Percentiles rank a stretch among this genome's conserved stretches.
Evolutionary conservation across 1,284 basidiomycete genomes (phyloP).

Genomic region (Boletus smithii): DNA sequence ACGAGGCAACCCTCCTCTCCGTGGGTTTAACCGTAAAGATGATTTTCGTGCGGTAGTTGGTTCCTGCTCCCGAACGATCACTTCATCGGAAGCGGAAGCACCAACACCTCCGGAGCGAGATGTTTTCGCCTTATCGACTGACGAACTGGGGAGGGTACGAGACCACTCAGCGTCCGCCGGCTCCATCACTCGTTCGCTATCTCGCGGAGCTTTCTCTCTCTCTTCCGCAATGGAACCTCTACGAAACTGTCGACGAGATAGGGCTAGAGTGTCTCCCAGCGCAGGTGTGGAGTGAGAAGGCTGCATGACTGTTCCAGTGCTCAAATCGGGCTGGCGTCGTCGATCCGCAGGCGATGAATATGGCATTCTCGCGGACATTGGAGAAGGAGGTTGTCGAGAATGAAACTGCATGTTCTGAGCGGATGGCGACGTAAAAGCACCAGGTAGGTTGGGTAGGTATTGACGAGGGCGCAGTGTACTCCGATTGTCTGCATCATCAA

Average conservation of each 20-base stretch:
- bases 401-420: constrained; percentile 27
- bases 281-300: constrained; percentile 29
- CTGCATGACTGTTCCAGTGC: constrained; percentile 17
- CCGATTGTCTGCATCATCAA: constrained; percentile 53
- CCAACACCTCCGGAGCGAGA: constrained; percentile 16
- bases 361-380: constrained; percentile 30
- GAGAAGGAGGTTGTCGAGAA: constrained; percentile 30
- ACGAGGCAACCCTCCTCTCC: constrained; percentile 18
- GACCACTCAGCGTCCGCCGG: constrained; percentile 19
- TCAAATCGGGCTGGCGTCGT: constrained; percentile 27
- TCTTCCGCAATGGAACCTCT: constrained; percentile 31
- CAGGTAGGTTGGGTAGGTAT: constrained; percentile 33
- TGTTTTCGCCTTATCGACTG: constrained; percentile 20
- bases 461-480: constrained; percentile 42
- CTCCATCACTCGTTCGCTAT: constrained; percentile 26
- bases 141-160: constrained; percentile 14
- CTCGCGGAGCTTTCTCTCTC: constrained; percentile 24
- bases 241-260: constrained; percentile 24
- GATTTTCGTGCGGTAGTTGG: constrained; percentile 10
- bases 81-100: constrained; percentile 24
- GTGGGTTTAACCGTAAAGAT: constrained; percentile 22
- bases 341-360: constrained; percentile 28
- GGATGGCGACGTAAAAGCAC: constrained; percentile 30
- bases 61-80: constrained; percentile 21
- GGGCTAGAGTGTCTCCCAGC: constrained; percentile 26